Percentiles rank a stretch among this genome's conserved stretches.
Conservation (phyloP, 192 early-diverging fungal genomes). For the Podila horticola region DNA sequence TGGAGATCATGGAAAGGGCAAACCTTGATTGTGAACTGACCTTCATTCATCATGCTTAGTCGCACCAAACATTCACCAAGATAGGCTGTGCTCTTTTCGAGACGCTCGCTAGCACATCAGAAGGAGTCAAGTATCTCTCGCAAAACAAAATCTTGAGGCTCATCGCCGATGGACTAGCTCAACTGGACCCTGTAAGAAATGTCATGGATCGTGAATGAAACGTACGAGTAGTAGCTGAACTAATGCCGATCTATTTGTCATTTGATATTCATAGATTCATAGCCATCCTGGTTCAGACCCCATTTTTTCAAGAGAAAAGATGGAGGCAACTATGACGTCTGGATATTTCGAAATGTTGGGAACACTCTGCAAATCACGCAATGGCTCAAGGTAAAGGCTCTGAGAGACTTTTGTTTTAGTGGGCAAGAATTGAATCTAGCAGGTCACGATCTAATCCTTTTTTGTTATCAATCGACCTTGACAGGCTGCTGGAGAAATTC, state of each 20-base stretch:
- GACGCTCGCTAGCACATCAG: slow-evolving; percentile 66
- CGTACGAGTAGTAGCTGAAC: not conserved
- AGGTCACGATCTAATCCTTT: slow-evolving; percentile 69
- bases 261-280: slow-evolving; percentile 44
- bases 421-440: slow-evolving; percentile 63
- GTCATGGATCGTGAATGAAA: no score
- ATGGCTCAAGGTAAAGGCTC: slow-evolving; percentile 65
- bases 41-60: not conserved
- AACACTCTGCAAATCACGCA: slow-evolving; percentile 65
- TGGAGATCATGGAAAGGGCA: no score
- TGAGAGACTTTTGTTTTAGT: not conserved
- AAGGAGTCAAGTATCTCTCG: slow-evolving; percentile 74
- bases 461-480: not conserved
- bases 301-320: slow-evolving; percentile 79
- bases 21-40: no score
- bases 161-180: slow-evolving; percentile 76
- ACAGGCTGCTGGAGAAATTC: slow-evolving; percentile 73
- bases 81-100: slow-evolving; percentile 78
- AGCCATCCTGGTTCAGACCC: slow-evolving; percentile 60
- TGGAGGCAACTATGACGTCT: slow-evolving; percentile 75
- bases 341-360: slow-evolving; percentile 87
- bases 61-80: slow-evolving; percentile 59
- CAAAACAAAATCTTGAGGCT: slow-evolving; percentile 78
- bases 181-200: slow-evolving; percentile 74
- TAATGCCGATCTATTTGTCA: not conserved